phyloP scores from a whole-genome alignment of 2,329 filamentous ascomycete species.

The Penicillium sp. region DNA sequence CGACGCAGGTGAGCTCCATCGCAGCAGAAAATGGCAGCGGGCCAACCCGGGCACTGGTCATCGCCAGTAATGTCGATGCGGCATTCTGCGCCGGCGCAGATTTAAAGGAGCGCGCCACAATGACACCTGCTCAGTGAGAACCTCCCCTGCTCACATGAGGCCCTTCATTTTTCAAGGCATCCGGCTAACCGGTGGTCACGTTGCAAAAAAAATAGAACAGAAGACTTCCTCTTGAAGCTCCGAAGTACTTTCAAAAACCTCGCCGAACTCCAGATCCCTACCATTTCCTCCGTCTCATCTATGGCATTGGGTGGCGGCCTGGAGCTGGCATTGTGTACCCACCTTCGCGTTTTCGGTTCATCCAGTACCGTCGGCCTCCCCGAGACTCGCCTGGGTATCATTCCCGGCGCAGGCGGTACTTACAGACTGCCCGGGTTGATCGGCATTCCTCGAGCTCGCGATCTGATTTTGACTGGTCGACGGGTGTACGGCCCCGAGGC shows the following conservation, averaged over 20 bases:
- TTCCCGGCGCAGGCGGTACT: slow-evolving; percentile 92
- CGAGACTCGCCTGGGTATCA: slow-evolving; percentile 90
- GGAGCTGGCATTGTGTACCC: slow-evolving; percentile 86
- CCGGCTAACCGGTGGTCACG: slow-evolving; percentile 1
- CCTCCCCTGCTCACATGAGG: background rate
- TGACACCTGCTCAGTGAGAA: slow-evolving; percentile 76
- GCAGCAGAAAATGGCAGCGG: slow-evolving; percentile 62
- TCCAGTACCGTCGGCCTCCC: slow-evolving; percentile 80
- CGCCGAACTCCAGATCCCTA: slow-evolving; percentile 79
- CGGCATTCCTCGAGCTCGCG: slow-evolving; percentile 78
- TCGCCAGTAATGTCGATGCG: slow-evolving; percentile 82
- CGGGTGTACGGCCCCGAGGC: slow-evolving; percentile 81
- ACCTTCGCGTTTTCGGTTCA: slow-evolving; percentile 84
- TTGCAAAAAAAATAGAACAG: slow-evolving; percentile 64
- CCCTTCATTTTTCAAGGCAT: background rate
- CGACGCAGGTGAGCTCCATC: slow-evolving; percentile 72
- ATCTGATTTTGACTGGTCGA: slow-evolving; percentile 89
- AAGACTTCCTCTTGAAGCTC: slow-evolving; percentile 75
- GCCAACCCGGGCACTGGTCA: slow-evolving; percentile 75
- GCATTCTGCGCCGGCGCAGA: slow-evolving; percentile 96
- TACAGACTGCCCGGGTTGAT: slow-evolving; percentile 83
- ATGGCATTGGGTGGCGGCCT: slow-evolving; percentile 90
- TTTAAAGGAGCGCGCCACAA: slow-evolving; percentile 81
- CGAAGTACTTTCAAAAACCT: slow-evolving; percentile 76
- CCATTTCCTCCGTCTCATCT: slow-evolving; percentile 84